phyloP scores from a whole-genome alignment of 768 basidiomycete species.

The Tylopilus intermedius region DNA sequence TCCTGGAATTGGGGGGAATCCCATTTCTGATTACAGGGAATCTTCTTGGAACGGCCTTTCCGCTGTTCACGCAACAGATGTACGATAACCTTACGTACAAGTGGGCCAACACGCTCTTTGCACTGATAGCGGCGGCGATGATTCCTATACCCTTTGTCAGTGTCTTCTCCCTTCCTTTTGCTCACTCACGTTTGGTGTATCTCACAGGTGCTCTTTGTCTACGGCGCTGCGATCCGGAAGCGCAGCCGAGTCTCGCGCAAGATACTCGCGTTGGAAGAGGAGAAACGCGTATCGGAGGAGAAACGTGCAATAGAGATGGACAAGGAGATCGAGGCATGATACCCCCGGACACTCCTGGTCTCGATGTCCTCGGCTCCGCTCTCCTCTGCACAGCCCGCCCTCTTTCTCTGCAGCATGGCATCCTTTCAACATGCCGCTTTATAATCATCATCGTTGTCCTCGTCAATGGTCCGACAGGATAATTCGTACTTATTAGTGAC shows the following conservation, averaged over 20 bases:
- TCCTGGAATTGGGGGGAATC: conserved; percentile 4
- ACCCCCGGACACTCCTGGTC: too few species aligned
- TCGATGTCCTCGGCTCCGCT: neutral
- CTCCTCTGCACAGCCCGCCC: too few species aligned
- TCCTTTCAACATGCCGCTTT: too few species aligned
- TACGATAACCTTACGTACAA: conserved; percentile 49
- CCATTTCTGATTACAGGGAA: conserved; percentile 36
- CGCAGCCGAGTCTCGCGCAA: conserved; percentile 26
- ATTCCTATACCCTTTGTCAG: conserved; percentile 59
- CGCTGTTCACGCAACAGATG: conserved; percentile 60
- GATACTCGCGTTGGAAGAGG: conserved; percentile 16
- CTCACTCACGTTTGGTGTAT: neutral
- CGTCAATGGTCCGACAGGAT: too few species aligned
- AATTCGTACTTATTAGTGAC: too few species aligned
- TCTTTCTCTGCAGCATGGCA: too few species aligned
- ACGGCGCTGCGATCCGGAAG: conserved; percentile 30
- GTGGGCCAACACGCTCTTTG: conserved; percentile 60
- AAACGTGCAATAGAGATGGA: neutral
- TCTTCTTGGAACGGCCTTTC: conserved; percentile 48
- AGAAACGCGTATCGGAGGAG: neutral
- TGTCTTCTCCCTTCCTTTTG: neutral
- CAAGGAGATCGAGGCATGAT: conserved; percentile 4
- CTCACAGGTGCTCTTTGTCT: conserved; percentile 28
- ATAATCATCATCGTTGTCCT: too few species aligned
- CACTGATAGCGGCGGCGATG: conserved; percentile 46